Evolutionary conservation across 805 yeast species (phyloP), one percentile per base, ranked within the genome.

Genomic region (Candida bentonensis): DNA sequence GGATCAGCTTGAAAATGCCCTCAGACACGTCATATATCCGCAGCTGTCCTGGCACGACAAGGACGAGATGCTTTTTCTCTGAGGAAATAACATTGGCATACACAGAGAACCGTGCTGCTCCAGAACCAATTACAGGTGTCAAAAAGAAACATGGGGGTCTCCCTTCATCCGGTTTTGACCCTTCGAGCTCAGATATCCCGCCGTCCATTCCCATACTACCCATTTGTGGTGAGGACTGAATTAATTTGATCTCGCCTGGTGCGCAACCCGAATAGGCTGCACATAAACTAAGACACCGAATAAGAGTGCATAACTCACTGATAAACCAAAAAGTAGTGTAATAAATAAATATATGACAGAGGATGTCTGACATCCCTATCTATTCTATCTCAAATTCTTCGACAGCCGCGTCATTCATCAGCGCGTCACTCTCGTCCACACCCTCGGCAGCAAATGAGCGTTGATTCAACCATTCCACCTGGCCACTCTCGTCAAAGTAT

Each of bases 361-460:
- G n/a, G n/a, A n/a, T n/a, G n/a, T n/a, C n/a, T n/a, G n/a, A n/a
- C n/a, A n/a, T n/a, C n/a, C n/a, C n/a, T n/a, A 25, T 4, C n/a
- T n/a, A 30, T 30, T 30, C 36, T 11, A 30, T 30, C 36, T 30
- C 36, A n/a, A 30, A 30, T 15, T 30, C 36, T 4, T 30, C 36
- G 17, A 5, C 11, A 17, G 11, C 13, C 5, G 13, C 20, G 7
- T 30, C 36, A 4, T 17, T 30, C 36, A 30, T 30, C 17, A 30
- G 36, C 11, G 36, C 36, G 36, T 30, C 36, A 9, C 7, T n/a
- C 7, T 9, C 36, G 13, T 25, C 27, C 11, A 30, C 7, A 9
- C 17, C 36, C 20, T 30, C 36, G 5, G 17, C n/a, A 11, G 7
- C 36, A 30, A 13, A 30, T 9, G 36, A 11, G 5, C 36, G 36